A percentile compares a stretch with the other conserved stretches of the same genome.
These are phyloP conservation scores for Rhynchosporium secalis DNA, from an alignment of 2,329 filamentous ascomycete species.

Conservation along the genomic window DNA sequence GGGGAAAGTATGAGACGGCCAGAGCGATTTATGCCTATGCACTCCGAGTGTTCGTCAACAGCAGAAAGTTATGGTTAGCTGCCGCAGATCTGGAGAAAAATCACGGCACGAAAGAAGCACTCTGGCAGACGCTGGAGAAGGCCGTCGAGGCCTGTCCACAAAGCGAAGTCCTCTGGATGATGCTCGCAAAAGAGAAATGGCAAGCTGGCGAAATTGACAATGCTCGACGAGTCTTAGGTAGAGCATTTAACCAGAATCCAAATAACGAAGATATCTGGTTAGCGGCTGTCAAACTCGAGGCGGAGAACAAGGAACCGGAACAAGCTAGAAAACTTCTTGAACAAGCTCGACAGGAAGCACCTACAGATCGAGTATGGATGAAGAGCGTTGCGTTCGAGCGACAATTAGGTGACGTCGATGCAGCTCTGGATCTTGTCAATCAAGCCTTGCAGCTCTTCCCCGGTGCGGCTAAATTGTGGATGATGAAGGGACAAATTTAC, in stretches of 20 bases:
- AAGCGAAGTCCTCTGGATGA: conserved; percentile 91
- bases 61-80: conserved; percentile 84
- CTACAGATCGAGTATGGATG: conserved; percentile 96
- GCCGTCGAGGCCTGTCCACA: conserved; percentile 91
- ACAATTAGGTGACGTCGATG: conserved; percentile 75
- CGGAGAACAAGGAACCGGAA: conserved; percentile 79
- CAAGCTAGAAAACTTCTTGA: conserved; percentile 80
- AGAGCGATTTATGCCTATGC: conserved; percentile 92
- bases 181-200: conserved; percentile 94
- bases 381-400: conserved; percentile 94
- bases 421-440: conserved; percentile 82
- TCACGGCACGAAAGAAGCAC: conserved; percentile 78
- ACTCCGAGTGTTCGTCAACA: conserved; percentile 84
- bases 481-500: conserved; percentile 99
- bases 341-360: conserved; percentile 82
- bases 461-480: conserved; percentile 84
- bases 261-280: conserved; percentile 99
- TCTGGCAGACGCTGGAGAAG: conserved; percentile 86
- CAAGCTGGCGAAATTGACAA: conserved; percentile 84
- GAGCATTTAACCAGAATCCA: conserved; percentile 91
- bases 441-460: conserved; percentile 87
- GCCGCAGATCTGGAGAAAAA: conserved; percentile 89
- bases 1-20: conserved; percentile 85
- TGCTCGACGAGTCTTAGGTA: conserved; percentile 79
- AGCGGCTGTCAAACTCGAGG: conserved; percentile 92